Conservation (phyloP, 306 rosid genomes). For the Bauhinia variegata region DNA sequence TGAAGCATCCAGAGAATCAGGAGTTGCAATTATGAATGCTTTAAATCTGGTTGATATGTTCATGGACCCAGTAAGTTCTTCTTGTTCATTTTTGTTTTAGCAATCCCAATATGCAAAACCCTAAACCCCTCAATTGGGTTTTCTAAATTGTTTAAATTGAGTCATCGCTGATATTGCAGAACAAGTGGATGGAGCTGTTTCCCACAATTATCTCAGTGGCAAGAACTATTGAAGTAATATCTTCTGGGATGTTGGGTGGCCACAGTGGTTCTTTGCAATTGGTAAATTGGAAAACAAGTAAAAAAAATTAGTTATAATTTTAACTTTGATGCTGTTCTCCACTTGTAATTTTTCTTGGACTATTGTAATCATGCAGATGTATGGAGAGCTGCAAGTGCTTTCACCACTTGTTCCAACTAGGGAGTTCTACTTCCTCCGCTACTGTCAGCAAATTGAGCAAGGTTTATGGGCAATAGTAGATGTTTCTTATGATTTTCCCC, state of each 20-base stretch:
- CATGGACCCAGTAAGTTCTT: constrained; percentile 70
- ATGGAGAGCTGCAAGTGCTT: constrained; percentile 79
- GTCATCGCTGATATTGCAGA: constrained; percentile 52
- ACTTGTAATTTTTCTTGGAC: too few species aligned
- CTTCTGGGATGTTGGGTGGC: constrained; percentile 75
- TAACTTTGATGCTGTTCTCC: neutral
- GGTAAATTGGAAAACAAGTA: constrained; percentile 50
- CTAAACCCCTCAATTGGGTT: neutral
- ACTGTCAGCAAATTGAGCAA: constrained; percentile 85
- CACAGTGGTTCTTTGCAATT: constrained; percentile 76
- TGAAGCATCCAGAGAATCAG: constrained; percentile 80
- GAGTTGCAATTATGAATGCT: constrained; percentile 79
- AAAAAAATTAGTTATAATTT: neutral
- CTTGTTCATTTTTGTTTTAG: neutral
- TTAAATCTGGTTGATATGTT: constrained; percentile 79
- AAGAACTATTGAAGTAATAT: constrained; percentile 76
- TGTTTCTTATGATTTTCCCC: constrained; percentile 76
- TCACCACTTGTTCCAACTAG: constrained; percentile 84
- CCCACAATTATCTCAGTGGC: constrained; percentile 81
- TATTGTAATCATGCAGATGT: constrained; percentile 53
- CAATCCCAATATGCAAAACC: neutral
- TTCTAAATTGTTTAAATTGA: constrained; percentile 3
- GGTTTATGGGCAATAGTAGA: constrained; percentile 85
- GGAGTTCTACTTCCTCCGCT: constrained; percentile 76
- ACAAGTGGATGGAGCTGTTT: constrained; percentile 81